Evolutionary conservation across 805 yeast genomes (phyloP), one percentile per base, ranked within the genome.

Genomic region (Cyberlindnera sargentensis): DNA sequence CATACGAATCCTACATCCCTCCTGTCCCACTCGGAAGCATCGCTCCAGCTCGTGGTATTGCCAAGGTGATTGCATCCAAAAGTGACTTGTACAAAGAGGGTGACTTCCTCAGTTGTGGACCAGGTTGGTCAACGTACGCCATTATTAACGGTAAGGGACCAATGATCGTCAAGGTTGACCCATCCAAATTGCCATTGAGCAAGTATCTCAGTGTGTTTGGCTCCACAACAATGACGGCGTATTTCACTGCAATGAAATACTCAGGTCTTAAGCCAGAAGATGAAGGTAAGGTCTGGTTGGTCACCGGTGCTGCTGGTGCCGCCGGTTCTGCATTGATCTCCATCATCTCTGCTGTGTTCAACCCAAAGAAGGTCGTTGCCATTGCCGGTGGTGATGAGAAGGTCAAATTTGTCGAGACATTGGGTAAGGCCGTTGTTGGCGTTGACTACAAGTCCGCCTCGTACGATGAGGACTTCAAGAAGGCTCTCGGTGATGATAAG

Each of bases 281-380:
- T 27, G 59, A 58, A 28, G 64, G 60, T 11, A 78, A 78, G 53
- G 65, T 70, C 6, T 66, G 76, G 50, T 61, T 79, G 37, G 65
- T 81, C 37, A 73, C 81, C 20, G 86, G 84, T 45, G 87, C 87
- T 10, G 73, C 82, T 6, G 88, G 88, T 47, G 84, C 85, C n/a
- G 81, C 82, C n/a, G 87, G 87, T 10, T 70, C 77, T 26, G 62
- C 71, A 39, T 74, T 68, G 39, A 74, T 79, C 23, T 85, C 80
- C 57, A 56, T 81, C 9, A 80, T 84, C 35, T 65, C 76, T 47
- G 63, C 71, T 34, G 60, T 75, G 8, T 67, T 73, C 56, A 73
- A 73, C 32, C 82, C 82, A 28, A 61, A 68, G 36, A 73, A 68
- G 50, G 80, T 81, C 26, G 68, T 79, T 55, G 86, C 81, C 36